Evolutionary conservation across 805 yeast species (phyloP).

Genomic region (Candida palmyrensis): DNA sequence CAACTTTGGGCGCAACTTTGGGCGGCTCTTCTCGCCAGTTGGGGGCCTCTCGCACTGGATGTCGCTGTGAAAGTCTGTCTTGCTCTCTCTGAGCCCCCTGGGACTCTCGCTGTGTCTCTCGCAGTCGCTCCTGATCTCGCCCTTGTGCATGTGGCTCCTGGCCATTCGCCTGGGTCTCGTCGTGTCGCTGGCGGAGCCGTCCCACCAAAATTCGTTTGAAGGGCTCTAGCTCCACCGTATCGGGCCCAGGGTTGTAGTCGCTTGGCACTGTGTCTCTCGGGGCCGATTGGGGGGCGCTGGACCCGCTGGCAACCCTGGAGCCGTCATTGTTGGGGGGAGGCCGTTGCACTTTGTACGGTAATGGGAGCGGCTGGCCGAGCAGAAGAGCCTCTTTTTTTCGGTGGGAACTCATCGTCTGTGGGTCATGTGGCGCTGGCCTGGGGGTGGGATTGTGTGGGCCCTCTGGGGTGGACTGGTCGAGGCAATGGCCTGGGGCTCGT

Average conservation of each 20-base stretch:
- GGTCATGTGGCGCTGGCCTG: not conserved
- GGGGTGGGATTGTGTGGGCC: too few species aligned
- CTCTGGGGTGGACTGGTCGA: too few species aligned
- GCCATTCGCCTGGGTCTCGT: not conserved
- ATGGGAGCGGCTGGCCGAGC: constrained; percentile 4
- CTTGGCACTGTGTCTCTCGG: not conserved
- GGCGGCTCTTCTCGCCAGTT: not conserved
- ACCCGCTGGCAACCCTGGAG: too few species aligned
- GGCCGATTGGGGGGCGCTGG: not conserved
- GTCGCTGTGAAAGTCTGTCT: too few species aligned
- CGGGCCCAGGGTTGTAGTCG: not conserved
- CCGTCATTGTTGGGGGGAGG: too few species aligned
- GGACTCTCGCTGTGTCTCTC: not conserved
- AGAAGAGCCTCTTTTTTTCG: constrained; percentile 1
- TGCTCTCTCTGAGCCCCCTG: not conserved
- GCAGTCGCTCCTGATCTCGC: not conserved
- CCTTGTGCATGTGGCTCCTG: not conserved
- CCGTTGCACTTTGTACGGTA: constrained; percentile 3
- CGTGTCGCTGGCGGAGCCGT: constrained; percentile 1
- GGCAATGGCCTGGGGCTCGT: too few species aligned
- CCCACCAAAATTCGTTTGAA: constrained; percentile 3
- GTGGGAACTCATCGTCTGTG: constrained; percentile 1
- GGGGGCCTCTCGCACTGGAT: not conserved
- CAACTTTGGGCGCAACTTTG: too few species aligned
- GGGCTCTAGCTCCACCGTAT: not conserved